Conservation (phyloP, 2,329 filamentous ascomycete genomes). For the Diaporthe amygdali region DNA sequence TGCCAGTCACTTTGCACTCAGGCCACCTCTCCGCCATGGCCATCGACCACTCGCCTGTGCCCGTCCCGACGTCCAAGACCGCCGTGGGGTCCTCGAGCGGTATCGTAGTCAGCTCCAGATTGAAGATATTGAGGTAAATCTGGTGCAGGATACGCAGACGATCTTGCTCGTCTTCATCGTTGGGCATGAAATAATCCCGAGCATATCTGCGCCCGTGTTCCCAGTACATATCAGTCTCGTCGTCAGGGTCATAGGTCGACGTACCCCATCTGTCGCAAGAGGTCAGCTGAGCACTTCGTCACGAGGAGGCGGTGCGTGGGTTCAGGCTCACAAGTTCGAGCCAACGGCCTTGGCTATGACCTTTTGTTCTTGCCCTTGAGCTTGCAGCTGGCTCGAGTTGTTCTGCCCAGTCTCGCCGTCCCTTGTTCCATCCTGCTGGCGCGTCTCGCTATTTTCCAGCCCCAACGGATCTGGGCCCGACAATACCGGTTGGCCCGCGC, state of each 20-base stretch:
- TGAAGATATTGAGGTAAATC: constrained; percentile 23
- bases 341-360: background rate
- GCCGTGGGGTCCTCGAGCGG: constrained; percentile 41
- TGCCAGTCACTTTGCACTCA: constrained; percentile 60
- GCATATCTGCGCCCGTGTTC: constrained; percentile 19
- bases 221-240: constrained; percentile 20
- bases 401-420: background rate
- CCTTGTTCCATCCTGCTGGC: background rate
- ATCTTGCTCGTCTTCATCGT: constrained; percentile 33
- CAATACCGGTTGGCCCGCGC: constrained; percentile 11
- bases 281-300: background rate
- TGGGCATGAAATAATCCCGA: constrained; percentile 29
- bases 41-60: constrained; percentile 58
- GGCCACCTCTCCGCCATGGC: constrained; percentile 46
- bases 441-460: background rate
- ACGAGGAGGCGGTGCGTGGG: background rate
- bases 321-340: background rate
- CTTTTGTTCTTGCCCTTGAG: background rate
- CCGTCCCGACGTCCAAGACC: constrained; percentile 65
- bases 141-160: constrained; percentile 35
- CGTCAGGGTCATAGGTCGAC: constrained; percentile 15
- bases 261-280: background rate
- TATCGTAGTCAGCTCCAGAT: constrained; percentile 38
- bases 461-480: constrained; percentile 11
- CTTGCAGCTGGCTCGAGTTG: background rate